A percentile compares a stretch with the other conserved stretches of the same genome.
Evolutionary conservation across 805 yeast species (phyloP).

Genomic region (Lipomyces starkeyi): DNA sequence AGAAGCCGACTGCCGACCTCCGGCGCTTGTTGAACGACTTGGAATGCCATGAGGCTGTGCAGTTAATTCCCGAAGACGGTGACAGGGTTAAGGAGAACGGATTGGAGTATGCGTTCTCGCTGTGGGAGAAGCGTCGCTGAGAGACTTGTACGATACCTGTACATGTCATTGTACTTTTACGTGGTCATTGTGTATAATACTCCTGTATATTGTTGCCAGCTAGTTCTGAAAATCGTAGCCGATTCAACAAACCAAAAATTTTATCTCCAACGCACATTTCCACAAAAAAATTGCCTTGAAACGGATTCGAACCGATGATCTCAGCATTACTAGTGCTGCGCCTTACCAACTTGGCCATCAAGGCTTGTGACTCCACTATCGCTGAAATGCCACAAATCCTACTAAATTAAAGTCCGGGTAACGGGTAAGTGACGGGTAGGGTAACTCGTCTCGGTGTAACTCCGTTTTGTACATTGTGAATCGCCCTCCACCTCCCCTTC

Average conservation of each 20-base stretch:
- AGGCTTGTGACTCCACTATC: constrained; percentile 38
- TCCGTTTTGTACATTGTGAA: too few relatives aligned
- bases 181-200: too few relatives aligned
- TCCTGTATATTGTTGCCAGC: too few relatives aligned
- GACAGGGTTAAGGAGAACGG: constrained; percentile 50
- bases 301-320: constrained; percentile 51
- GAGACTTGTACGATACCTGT: not conserved
- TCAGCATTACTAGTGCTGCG: constrained; percentile 51
- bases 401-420: too few relatives aligned
- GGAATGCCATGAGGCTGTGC: constrained; percentile 37
- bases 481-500: too few relatives aligned
- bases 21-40: constrained; percentile 31
- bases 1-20: constrained; percentile 14
- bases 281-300: constrained; percentile 45
- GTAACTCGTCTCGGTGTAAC: too few relatives aligned
- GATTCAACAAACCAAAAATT: too few relatives aligned
- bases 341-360: constrained; percentile 52
- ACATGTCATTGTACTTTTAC: not conserved
- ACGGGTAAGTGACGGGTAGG: too few relatives aligned
- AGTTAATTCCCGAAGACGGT: constrained; percentile 21
- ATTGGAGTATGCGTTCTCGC: constrained; percentile 62
- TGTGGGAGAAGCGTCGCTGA: constrained; percentile 54
- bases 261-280: too few relatives aligned
- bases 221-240: too few relatives aligned
- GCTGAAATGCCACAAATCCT: too few relatives aligned